Evolutionary conservation across 805 yeast species (phyloP).

Genomic region (Kodamaea hsintzibuensis): DNA sequence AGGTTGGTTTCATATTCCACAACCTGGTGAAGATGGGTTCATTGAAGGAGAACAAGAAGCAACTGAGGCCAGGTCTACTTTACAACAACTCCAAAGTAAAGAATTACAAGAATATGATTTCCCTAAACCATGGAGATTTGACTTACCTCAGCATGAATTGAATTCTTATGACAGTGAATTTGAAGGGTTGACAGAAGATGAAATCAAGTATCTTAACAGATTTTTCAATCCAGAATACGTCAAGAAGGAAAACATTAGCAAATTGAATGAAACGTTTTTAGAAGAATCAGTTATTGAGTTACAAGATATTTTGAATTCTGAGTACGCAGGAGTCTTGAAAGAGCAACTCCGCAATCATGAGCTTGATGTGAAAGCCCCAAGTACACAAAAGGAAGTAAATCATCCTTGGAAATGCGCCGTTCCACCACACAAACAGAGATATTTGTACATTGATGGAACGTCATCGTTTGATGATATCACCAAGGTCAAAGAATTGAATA

Average conservation of each 20-base stretch:
- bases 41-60: constrained; percentile 80
- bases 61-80: constrained; percentile 71
- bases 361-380: constrained; percentile 62
- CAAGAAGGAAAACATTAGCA: constrained; percentile 27
- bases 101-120: constrained; percentile 78
- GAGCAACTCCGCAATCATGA: constrained; percentile 56
- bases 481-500: constrained; percentile 29
- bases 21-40: constrained; percentile 84
- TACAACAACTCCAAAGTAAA: constrained; percentile 76
- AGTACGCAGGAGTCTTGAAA: constrained; percentile 49
- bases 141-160: constrained; percentile 41
- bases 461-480: constrained; percentile 5
- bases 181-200: constrained; percentile 33
- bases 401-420: constrained; percentile 88
- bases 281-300: constrained; percentile 73
- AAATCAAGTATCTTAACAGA: constrained; percentile 48
- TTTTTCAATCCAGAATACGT: constrained; percentile 58
- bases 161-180: constrained; percentile 27
- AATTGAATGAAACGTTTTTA: constrained; percentile 53
- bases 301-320: constrained; percentile 58
- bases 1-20: constrained; percentile 99
- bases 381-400: constrained; percentile 50
- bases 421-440: constrained; percentile 93
- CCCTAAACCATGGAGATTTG: constrained; percentile 62
- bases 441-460: constrained; percentile 72